Base-by-base conservation (phyloP, 345 rosid genomes). In the Euphorbia lathyris region DNA sequence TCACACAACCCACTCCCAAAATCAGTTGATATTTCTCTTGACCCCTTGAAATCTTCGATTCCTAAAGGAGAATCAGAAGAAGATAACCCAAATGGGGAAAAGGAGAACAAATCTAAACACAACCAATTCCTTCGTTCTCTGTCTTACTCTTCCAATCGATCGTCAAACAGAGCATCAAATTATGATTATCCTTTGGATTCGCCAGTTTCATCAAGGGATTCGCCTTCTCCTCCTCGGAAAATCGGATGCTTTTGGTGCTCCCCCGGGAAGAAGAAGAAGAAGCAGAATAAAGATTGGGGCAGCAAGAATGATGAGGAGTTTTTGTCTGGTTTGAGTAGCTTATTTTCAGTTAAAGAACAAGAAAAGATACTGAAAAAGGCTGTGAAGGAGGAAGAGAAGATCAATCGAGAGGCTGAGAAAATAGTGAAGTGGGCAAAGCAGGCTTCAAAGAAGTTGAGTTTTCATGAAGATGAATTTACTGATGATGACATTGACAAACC, bases 191-290 rank as follows among this genome's bases (percentile, higher is more conserved):
- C 66, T 43, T 26, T 55, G 58, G 64, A 75, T 42, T 73, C 77
- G 8, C 52, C 82, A 0, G 65, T 66, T 45, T 79, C 81, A 0
- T 74, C 76, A 75, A 58, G 70, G 68, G 68, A 74, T 10, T 84
- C 83, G 47, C 74, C 87, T 36, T 85, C 97, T 68, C 91, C 93
- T 3, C 89, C 90, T 0, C 74, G 43, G 56, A 70, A 70, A 72
- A 53, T 59, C 7, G 88, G 94, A 20, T 88, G 85, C 68, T 86
- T 92, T 62, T 87, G 87, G 87, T 89, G 87, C 69, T 90, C 90
- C 27, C 90, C 91, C 3, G 85, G 77, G 53, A 82, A 43, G 71
- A 81, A 36, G 38, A 82, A 78, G 53, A 83, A 72, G 60, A 71
- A 64, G 45, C 61, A 48, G 65, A 71, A 70, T 38, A 43, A 82